Base-by-base conservation (phyloP, 2,329 filamentous ascomycete species). In the Aspergillus sergii region DNA sequence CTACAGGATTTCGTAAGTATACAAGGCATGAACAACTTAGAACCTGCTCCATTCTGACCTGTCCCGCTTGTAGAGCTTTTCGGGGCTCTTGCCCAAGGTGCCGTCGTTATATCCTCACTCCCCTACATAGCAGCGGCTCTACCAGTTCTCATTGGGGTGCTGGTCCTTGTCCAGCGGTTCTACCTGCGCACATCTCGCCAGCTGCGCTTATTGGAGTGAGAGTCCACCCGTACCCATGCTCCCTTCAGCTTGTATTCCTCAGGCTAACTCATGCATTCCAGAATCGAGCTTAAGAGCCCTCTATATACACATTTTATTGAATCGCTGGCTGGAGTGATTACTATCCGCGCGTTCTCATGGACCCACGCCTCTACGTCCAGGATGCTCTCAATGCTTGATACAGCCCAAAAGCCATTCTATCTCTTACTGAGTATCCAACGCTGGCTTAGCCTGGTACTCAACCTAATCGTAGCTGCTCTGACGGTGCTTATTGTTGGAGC, bases 341-440 rank as follows among this genome's bases (percentile, higher is more conserved):
- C 67, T 5, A 65, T 69, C 32, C 64, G 66, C 16, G 66, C 66
- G 16, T 69, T 69, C 14, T 57, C 59, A 11, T 69, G 66, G 64
- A 60, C 56, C 1, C 14, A 45, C 9, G 43, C 28, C 11, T 45
- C 56, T 6, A 50, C 45, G 2, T 60, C 56, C 9, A 43, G 43
- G 41, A 68, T 63, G 60, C 6, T 63, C 3, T 58, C 68, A 2
- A 64, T 78, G 21, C 74, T 84, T 9, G 77, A 83, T 59, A 66
- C 66, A 28, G 78, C 77, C 8, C 82, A 83, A 62, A 72, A 73
- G 2, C 80, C 82, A 0, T 82, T 77, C 64, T 84, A 83, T 64
- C 75, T 83, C 1, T 71, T 83, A 14, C 75, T 79, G n/a, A 78
- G 77, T 45, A 74, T 81, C 23, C 81, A 84, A 64, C 73, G 77